These are phyloP conservation scores for Eimeria acervulina DNA, from an alignment of 169 alveolate species.

Conservation along the genomic window DNA sequence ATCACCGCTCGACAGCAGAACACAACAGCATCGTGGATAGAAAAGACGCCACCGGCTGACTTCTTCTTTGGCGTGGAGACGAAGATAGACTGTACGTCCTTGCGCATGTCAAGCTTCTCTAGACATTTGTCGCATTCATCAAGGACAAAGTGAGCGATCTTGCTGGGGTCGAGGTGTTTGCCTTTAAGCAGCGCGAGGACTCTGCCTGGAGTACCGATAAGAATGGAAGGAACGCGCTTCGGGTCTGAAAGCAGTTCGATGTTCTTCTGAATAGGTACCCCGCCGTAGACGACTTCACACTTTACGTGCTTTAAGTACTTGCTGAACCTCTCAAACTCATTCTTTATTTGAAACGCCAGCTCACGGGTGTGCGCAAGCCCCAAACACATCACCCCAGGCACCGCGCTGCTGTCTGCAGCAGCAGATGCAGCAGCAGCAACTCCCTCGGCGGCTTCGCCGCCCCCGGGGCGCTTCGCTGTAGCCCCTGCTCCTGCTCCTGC, in stretches of 20 bases:
- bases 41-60: background rate
- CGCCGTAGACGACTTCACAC: conserved; percentile 99
- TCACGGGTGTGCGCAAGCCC: conserved; percentile 99
- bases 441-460: conserved; percentile 86
- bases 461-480: conserved; percentile 83
- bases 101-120: conserved; percentile 98
- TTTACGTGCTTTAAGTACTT: conserved; percentile 97
- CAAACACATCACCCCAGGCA: conserved; percentile 90
- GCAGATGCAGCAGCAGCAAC: conserved; percentile 83
- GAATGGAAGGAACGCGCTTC: conserved; percentile 96
- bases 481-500: conserved; percentile 36
- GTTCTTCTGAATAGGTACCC: conserved; percentile 97
- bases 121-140: conserved; percentile 99
- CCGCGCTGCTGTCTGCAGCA: conserved; percentile 84
- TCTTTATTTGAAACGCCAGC: conserved; percentile 99
- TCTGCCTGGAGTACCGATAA: conserved; percentile 99
- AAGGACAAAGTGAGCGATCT: conserved; percentile 97
- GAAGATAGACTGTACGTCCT: conserved; percentile 99
- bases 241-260: conserved; percentile 97
- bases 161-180: conserved; percentile 95
- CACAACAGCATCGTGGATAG: background rate
- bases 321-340: conserved; percentile 98
- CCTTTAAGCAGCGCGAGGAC: conserved; percentile 96
- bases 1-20: background rate
- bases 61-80: conserved; percentile 98